phyloP scores from a whole-genome alignment of 306 rosid genomes.

The Mucuna pruriens region DNA sequence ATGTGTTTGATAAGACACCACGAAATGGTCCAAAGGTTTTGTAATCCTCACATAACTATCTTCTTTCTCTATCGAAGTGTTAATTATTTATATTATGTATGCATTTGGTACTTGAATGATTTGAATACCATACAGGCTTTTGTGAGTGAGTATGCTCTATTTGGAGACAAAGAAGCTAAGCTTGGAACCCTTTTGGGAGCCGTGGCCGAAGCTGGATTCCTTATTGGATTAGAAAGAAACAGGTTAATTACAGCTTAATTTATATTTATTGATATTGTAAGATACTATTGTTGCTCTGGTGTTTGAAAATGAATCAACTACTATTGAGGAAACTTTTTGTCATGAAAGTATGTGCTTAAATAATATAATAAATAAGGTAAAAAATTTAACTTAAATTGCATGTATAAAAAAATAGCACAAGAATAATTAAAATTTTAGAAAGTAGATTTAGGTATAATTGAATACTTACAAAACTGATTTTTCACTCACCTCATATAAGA shows the following conservation, averaged over 20 bases:
- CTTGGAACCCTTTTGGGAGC: constrained; percentile 76
- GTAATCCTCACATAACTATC: not conserved
- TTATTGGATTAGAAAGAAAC: constrained; percentile 84
- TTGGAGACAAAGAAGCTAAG: constrained; percentile 50
- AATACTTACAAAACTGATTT: too few relatives aligned
- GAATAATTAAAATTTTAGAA: too few relatives aligned
- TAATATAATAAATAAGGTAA: not conserved
- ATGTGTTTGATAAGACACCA: constrained; percentile 59
- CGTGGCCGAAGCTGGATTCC: constrained; percentile 84
- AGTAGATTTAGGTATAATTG: too few relatives aligned
- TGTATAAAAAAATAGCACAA: too few relatives aligned
- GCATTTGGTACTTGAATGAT: not conserved
- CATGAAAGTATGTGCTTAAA: not conserved
- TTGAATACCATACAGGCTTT: constrained; percentile 64
- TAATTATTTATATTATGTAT: not conserved
- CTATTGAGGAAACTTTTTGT: too few relatives aligned
- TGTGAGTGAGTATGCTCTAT: constrained; percentile 90
- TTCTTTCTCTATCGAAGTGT: not conserved
- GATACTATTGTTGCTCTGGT: not conserved
- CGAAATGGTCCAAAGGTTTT: constrained; percentile 56
- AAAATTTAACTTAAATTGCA: not conserved
- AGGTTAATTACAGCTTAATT: constrained; percentile 52
- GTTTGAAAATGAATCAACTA: too few relatives aligned
- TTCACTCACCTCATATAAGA: too few relatives aligned
- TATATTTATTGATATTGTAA: not conserved